Base-by-base conservation (phyloP, 2,329 filamentous ascomycete genomes). In the Pochonia chlamydosporia region DNA sequence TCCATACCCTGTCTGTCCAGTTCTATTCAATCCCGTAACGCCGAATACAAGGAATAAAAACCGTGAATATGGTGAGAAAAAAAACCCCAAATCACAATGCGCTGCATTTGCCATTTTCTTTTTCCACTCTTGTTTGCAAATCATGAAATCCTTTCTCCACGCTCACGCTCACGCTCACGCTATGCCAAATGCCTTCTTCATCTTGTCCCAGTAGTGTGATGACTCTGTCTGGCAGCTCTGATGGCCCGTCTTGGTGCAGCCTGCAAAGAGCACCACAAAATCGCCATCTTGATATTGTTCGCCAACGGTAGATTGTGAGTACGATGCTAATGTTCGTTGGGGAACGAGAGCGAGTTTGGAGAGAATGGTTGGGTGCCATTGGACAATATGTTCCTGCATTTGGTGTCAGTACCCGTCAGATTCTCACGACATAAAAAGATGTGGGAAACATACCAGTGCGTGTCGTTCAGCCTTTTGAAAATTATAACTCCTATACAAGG, bases 351-450 rank as follows among this genome's bases (percentile, higher is more conserved):
- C 91, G 52, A 97, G 72, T 62, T 90, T 93, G 31, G 92, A 89
- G 10, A 99, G 79, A 39, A 99, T 85, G 0, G 93, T 99, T 24
- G 92, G 90, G 63, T 99, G 93, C 95, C 93, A 99, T 73, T 96
- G 92, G 28, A 89, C 82, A 55, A 92, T 86, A 62, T 93, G 88
- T 68, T 92, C 87, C 87, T 91, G 52, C 11, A 36, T 21, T 26
- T 37, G 3, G 16, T 7, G 33, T 39, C 35, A 39, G 16, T 14
- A 23, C 35, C 14, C 33, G 21, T 36, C n/a, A 9, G 4, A 36
- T 20, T 8, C 6, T 18, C 11, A 18, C n/a, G 16, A 20, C 7
- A 18, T 20, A 9, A 18, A 2, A 20, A 20, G n/a, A 11, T 7
- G 35, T 11, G n/a, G 7, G 18, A n/a, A 26, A 64, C 82, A 63